Percentiles rank a stretch among this genome's conserved stretches.
These are phyloP conservation scores for Gillenia trifoliata DNA, from an alignment of 306 rosid species.

Conservation along the genomic window DNA sequence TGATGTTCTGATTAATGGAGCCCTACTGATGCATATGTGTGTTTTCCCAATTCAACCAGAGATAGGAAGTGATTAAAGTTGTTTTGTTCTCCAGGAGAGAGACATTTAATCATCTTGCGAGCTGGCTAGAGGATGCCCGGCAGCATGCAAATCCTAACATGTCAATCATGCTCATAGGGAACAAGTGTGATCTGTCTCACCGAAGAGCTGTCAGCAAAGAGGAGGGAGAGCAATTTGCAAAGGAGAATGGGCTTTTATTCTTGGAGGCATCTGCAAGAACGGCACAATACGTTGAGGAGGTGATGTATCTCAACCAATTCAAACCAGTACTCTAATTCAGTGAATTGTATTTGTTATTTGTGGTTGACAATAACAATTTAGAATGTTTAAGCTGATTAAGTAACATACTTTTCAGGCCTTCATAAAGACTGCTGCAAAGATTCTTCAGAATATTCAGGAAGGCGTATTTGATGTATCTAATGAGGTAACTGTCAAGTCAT, in stretches of 20 bases:
- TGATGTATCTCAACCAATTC: constrained; percentile 23
- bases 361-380: not conserved
- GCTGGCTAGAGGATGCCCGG: constrained; percentile 98
- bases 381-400: not conserved
- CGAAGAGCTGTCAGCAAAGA: constrained; percentile 93
- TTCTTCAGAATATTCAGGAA: constrained; percentile 87
- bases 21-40: not conserved
- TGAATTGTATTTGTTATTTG: not conserved
- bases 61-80: not conserved
- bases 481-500: constrained; percentile 53
- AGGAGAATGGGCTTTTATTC: constrained; percentile 91
- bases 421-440: constrained; percentile 79
- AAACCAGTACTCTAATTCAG: not conserved
- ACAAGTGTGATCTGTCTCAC: constrained; percentile 87
- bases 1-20: not conserved
- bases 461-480: constrained; percentile 89
- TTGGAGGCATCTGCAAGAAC: constrained; percentile 97
- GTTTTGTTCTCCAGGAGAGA: constrained; percentile 65
- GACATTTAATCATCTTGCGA: constrained; percentile 77
- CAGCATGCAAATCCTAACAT: constrained; percentile 98
- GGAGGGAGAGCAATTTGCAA: constrained; percentile 97
- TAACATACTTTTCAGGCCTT: constrained; percentile 58
- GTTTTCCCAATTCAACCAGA: constrained; percentile 13
- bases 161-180: constrained; percentile 90
- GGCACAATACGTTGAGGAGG: constrained; percentile 97